These are phyloP conservation scores for Colletotrichum tropicicola DNA, from an alignment of 2,329 filamentous ascomycete species.

Conservation along the genomic window DNA sequence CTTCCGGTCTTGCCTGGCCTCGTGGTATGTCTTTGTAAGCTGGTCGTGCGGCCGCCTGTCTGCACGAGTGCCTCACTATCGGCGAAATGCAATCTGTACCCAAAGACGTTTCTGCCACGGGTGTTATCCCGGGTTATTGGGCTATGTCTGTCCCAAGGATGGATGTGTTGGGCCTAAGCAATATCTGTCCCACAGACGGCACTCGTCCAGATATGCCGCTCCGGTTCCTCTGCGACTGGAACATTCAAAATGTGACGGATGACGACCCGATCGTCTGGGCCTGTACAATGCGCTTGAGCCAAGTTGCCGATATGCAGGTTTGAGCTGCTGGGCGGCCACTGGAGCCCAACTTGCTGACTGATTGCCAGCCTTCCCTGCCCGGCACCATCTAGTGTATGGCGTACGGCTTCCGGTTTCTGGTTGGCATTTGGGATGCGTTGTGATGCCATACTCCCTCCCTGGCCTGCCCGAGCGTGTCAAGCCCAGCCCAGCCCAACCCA, in stretches of 20 bases:
- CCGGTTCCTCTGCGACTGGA: background rate
- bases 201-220: background rate
- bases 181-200: background rate
- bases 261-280: conserved; percentile 27
- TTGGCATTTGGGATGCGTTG: background rate
- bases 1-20: too few species aligned
- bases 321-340: conserved; percentile 3
- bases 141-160: background rate
- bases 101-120: background rate
- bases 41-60: too few species aligned
- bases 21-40: too few species aligned
- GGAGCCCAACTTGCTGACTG: conserved; percentile 1
- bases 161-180: background rate
- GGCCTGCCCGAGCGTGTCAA: background rate
- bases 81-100: too few species aligned
- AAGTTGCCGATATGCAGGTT: conserved; percentile 17
- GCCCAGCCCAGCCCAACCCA: background rate
- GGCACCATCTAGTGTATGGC: background rate
- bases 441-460: conserved; percentile 7
- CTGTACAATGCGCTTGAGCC: conserved; percentile 9
- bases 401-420: background rate
- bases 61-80: too few species aligned
- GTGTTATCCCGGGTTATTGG: background rate
- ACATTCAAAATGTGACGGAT: conserved; percentile 17
- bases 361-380: background rate